phyloP scores from a whole-genome alignment of 2,329 filamentous ascomycete species.

The Aureobasidium leucospermi region DNA sequence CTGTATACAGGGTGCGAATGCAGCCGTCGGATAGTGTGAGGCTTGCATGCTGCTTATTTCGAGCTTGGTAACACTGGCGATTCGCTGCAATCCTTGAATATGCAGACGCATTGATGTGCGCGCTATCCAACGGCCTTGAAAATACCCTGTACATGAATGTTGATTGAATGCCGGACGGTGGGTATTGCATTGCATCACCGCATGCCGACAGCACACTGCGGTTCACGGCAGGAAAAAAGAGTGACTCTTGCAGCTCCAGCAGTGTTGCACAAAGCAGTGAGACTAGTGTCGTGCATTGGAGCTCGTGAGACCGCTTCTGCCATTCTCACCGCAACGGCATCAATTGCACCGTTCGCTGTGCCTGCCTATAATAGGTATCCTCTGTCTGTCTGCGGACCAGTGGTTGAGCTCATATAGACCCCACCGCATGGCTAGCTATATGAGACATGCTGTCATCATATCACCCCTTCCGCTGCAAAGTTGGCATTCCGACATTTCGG shows the following conservation, averaged over 20 bases:
- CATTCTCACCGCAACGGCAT: neutral
- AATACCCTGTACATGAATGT: neutral
- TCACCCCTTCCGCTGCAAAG: neutral
- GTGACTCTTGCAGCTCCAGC: neutral
- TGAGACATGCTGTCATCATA: neutral
- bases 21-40: too few species aligned
- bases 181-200: conserved; percentile 5
- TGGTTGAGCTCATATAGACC: too few species aligned
- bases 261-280: conserved; percentile 1
- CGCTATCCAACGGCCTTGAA: too few species aligned
- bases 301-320: neutral
- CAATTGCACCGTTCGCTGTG: neutral
- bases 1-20: too few species aligned
- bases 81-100: too few species aligned
- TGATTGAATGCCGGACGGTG: neutral
- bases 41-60: neutral
- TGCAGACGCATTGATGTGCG: too few species aligned
- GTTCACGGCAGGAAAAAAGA: neutral
- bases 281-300: conserved; percentile 6
- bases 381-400: neutral
- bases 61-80: too few species aligned
- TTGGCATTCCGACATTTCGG: neutral
- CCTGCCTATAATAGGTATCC: neutral
- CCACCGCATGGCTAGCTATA: neutral
- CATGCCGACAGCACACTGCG: neutral